phyloP scores from a whole-genome alignment of 192 early-diverging fungal species.

The Mortierella hygrophila region DNA sequence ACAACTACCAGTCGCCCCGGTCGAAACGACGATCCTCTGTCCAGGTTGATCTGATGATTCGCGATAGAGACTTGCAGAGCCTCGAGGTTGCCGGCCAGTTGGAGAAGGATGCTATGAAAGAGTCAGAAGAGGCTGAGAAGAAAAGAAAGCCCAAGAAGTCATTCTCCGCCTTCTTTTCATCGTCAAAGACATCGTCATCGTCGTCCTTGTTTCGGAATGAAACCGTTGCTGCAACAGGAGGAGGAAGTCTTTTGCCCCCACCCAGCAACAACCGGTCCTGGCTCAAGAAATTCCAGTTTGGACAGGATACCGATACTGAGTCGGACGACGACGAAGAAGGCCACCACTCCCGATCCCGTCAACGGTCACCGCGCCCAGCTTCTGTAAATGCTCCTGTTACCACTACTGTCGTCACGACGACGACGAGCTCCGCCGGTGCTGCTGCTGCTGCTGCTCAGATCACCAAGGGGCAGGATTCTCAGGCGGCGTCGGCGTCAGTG shows the following conservation, averaged over 20 bases:
- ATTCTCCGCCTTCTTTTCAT: conserved; percentile 25
- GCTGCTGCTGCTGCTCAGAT: background rate
- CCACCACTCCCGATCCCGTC: background rate
- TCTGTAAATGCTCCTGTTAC: background rate
- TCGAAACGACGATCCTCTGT: background rate
- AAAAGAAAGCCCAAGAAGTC: conserved; percentile 15
- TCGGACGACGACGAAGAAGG: conserved; percentile 11
- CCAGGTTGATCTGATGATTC: conserved; percentile 40
- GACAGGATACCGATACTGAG: conserved; percentile 34
- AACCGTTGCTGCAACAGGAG: background rate
- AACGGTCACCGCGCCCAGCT: background rate
- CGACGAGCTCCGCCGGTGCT: background rate
- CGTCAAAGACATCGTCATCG: background rate
- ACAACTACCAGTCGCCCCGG: conserved; percentile 36
- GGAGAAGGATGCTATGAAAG: conserved; percentile 12
- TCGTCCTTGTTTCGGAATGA: background rate
- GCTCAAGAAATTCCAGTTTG: conserved; percentile 43
- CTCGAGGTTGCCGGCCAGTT: conserved; percentile 24
- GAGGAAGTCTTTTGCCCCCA: background rate
- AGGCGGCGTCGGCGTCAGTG: too few species aligned
- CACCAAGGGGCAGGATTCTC: background rate
- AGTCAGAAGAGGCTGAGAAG: background rate
- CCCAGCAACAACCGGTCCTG: conserved; percentile 25
- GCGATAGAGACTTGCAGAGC: conserved; percentile 37
- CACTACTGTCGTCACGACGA: background rate